Evolutionary conservation across 768 basidiomycete species (phyloP).

Genomic region (Cystofilobasidium ferigula): DNA sequence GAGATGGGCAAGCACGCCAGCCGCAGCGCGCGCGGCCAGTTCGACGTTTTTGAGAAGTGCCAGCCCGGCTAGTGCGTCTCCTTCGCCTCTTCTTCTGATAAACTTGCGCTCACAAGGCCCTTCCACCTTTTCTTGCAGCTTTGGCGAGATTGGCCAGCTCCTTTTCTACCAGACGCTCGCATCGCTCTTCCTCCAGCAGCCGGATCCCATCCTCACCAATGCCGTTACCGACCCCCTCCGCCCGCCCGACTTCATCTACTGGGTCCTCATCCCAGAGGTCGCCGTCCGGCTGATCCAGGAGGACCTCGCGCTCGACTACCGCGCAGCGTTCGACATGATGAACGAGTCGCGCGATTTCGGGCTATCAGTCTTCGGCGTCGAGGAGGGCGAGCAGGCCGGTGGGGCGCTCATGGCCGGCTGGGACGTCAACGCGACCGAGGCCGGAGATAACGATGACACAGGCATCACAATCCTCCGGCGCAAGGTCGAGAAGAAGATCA

Average conservation of each 20-base stretch:
- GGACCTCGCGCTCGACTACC: conserved; percentile 4
- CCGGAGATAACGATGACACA: neutral
- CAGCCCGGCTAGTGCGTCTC: conserved; percentile 25
- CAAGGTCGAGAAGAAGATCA: neutral
- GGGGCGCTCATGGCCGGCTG: conserved; percentile 22
- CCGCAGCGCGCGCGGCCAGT: conserved; percentile 14
- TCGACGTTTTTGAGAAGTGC: conserved; percentile 14
- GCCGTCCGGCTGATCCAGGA: conserved; percentile 18
- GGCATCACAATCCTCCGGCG: neutral
- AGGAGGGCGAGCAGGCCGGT: conserved; percentile 14
- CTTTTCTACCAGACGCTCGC: conserved; percentile 18
- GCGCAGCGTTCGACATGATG: conserved; percentile 15
- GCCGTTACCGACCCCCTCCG: conserved; percentile 1
- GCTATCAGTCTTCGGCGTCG: conserved; percentile 13
- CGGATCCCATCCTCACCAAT: conserved; percentile 1
- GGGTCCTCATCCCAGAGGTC: conserved; percentile 23
- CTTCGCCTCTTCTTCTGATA: neutral
- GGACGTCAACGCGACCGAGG: conserved; percentile 2
- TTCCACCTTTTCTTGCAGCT: neutral
- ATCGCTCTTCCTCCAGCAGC: neutral
- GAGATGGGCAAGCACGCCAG: neutral
- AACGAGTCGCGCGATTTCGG: conserved; percentile 15
- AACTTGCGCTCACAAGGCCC: neutral
- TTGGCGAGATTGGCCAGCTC: conserved; percentile 24
- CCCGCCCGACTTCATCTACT: conserved; percentile 23